phyloP scores from a whole-genome alignment of 305 asterid genomes.

The Lippia alba region DNA sequence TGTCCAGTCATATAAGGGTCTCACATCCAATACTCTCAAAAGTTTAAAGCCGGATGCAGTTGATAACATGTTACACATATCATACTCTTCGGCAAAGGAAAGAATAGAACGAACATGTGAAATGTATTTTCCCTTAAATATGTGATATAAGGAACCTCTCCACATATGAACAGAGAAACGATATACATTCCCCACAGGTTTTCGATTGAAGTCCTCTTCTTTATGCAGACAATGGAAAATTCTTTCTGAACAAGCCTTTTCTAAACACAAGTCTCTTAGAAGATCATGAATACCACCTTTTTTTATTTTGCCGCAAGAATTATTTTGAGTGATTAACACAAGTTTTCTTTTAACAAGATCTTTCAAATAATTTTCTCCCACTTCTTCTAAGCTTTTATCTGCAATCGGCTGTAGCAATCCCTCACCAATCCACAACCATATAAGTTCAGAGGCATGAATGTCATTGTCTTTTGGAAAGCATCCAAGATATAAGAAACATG shows the following conservation, averaged over 20 bases:
- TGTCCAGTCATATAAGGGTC: too few relatives aligned
- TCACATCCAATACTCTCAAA: neutral
- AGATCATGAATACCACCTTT: neutral
- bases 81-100: neutral
- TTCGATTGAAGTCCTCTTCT: neutral
- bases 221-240: neutral
- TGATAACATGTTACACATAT: neutral
- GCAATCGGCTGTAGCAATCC: slow-evolving; percentile 6
- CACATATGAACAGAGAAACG: neutral
- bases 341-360: too few relatives aligned
- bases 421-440: slow-evolving; percentile 13
- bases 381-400: slow-evolving; percentile 5
- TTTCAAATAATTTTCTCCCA: neutral
- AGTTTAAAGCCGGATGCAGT: neutral
- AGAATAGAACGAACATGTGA: neutral
- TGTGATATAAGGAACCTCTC: too few relatives aligned
- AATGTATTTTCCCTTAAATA: too few relatives aligned
- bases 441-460: neutral
- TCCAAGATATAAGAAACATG: neutral
- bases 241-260: neutral
- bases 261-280: neutral
- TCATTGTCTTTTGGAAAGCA: neutral
- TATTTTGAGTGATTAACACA: too few relatives aligned
- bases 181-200: neutral
- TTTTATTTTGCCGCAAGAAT: too few relatives aligned